Conservation (phyloP, 306 rosid genomes). For the Elaeagnus macrophylla region DNA sequence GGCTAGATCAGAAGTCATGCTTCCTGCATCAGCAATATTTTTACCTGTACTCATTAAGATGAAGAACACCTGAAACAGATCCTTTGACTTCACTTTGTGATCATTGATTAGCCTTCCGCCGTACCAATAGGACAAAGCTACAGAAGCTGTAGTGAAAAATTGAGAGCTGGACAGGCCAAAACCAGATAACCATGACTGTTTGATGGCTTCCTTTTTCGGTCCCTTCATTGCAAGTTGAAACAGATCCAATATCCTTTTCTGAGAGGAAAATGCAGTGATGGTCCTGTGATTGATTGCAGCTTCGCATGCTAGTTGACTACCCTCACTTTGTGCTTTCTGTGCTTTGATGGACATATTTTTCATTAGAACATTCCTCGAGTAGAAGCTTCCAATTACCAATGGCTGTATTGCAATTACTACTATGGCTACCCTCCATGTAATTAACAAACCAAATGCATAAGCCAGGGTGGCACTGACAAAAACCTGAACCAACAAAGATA, state of each 20-base stretch:
- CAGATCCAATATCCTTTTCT: conserved; percentile 42
- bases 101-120: conserved; percentile 56
- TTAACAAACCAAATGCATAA: conserved; percentile 32
- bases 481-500: conserved; percentile 60
- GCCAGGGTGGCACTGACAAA: conserved; percentile 42
- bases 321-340: conserved; percentile 47
- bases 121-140: conserved; percentile 67
- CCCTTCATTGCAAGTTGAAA: conserved; percentile 44
- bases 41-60: conserved; percentile 63
- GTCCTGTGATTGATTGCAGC: conserved; percentile 64
- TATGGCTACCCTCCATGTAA: conserved; percentile 68
- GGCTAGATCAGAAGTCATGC: conserved; percentile 67
- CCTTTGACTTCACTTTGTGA: conserved; percentile 26
- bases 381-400: conserved; percentile 52
- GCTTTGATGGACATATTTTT: conserved; percentile 57
- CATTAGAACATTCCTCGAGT: conserved; percentile 50
- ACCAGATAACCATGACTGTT: conserved; percentile 72
- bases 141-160: conserved; percentile 44
- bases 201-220: conserved; percentile 48
- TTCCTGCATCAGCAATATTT: conserved; percentile 71
- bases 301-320: conserved; percentile 75
- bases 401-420: conserved; percentile 81
- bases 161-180: conserved; percentile 44
- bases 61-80: conserved; percentile 56
- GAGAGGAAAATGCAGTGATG: conserved; percentile 72